phyloP scores from a whole-genome alignment of 306 rosid genomes.

The Cicer judaicum region DNA sequence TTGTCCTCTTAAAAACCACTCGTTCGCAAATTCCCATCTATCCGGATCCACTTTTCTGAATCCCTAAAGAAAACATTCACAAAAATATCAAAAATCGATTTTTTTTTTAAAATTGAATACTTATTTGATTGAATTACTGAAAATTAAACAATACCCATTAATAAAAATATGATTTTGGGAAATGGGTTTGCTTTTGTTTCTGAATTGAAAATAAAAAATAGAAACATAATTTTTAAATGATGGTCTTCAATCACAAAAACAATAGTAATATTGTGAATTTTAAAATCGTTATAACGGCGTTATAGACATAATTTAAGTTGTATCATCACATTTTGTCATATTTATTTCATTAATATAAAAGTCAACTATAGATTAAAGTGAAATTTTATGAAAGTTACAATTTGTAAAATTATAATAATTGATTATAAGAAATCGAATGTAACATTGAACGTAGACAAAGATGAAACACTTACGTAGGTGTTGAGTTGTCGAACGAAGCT shows the following conservation, averaged over 20 bases:
- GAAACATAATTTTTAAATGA: too few relatives aligned
- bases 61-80: slow-evolving; percentile 51
- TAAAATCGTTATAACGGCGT: too few relatives aligned
- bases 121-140: neutral
- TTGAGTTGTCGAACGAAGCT: slow-evolving; percentile 97
- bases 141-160: neutral
- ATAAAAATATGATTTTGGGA: slow-evolving; percentile 17
- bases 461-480: slow-evolving; percentile 61
- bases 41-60: slow-evolving; percentile 95
- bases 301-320: too few relatives aligned
- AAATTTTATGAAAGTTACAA: too few relatives aligned
- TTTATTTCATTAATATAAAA: too few relatives aligned
- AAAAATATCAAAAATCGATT: neutral
- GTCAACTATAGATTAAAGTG: too few relatives aligned
- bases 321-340: too few relatives aligned
- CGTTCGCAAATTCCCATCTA: slow-evolving; percentile 92
- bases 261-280: too few relatives aligned
- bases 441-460: too few relatives aligned
- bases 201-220: neutral
- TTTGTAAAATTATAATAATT: too few relatives aligned
- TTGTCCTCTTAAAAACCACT: slow-evolving; percentile 88
- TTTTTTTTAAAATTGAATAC: neutral
- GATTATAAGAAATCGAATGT: too few relatives aligned
- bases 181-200: neutral
- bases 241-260: too few relatives aligned